phyloP scores from a whole-genome alignment of 2,329 filamentous ascomycete genomes.

The Rhynchosporium secalis region DNA sequence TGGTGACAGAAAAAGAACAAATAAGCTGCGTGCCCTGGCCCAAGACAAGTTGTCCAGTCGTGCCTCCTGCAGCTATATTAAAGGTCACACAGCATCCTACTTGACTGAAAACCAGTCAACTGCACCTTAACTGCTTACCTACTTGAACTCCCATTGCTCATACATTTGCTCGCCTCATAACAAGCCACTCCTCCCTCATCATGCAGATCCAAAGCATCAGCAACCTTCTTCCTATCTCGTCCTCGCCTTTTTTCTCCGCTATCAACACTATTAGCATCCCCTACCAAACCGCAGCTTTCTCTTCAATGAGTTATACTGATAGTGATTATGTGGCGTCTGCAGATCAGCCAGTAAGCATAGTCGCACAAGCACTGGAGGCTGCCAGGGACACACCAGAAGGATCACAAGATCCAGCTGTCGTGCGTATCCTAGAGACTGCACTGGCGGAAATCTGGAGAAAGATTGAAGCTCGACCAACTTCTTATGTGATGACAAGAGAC shows the following conservation, averaged over 20 bases:
- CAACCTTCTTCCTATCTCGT: slow-evolving; percentile 34
- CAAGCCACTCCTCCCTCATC: slow-evolving; percentile 20
- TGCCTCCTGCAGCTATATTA: slow-evolving; percentile 9
- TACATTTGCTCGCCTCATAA: slow-evolving; percentile 12
- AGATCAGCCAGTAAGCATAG: slow-evolving; percentile 35
- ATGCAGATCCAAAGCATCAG: slow-evolving; percentile 29
- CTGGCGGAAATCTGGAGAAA: slow-evolving; percentile 66
- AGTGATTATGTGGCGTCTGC: slow-evolving; percentile 25
- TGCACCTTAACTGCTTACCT: slow-evolving; percentile 15
- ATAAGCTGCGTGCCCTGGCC: slow-evolving; percentile 6
- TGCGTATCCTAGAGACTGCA: slow-evolving; percentile 64
- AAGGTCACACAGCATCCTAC: slow-evolving; percentile 14
- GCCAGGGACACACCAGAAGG: slow-evolving; percentile 73
- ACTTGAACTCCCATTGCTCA: slow-evolving; percentile 15
- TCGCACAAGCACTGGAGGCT: slow-evolving; percentile 71
- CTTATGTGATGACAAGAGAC: slow-evolving; percentile 73
- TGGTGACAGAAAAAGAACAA: slow-evolving; percentile 4
- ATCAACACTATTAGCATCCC: slow-evolving; percentile 21
- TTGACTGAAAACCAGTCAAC: slow-evolving; percentile 16
- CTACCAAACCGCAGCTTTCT: slow-evolving; percentile 24
- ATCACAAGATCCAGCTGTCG: slow-evolving; percentile 60
- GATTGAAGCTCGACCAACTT: slow-evolving; percentile 61
- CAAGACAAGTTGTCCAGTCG: slow-evolving; percentile 7
- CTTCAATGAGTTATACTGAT: slow-evolving; percentile 30
- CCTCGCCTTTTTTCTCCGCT: slow-evolving; percentile 19